A percentile compares a stretch with the other conserved stretches of the same genome.
Conservation (phyloP, 352 stramenopile species). For the Phytophthora lateralis region DNA sequence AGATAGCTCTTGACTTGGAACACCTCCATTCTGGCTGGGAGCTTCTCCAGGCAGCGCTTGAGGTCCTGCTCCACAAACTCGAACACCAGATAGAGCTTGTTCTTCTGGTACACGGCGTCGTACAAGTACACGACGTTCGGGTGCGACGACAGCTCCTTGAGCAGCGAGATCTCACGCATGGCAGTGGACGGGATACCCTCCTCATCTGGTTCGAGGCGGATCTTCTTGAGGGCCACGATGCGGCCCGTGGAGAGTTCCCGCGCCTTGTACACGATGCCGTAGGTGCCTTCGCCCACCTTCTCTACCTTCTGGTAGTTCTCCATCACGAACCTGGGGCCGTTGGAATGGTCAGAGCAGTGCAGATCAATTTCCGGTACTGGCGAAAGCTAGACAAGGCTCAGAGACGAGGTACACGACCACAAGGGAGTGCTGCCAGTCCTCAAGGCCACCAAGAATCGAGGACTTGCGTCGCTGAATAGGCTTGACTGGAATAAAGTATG, state of each 20-base stretch:
- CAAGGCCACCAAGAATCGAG: conserved; percentile 28
- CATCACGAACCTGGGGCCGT: conserved; percentile 39
- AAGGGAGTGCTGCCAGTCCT: conserved; percentile 14
- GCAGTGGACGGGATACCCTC: conserved; percentile 98
- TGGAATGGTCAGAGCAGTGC: not conserved
- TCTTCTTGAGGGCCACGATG: conserved; percentile 96
- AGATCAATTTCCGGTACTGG: not conserved
- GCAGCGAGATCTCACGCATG: conserved; percentile 97
- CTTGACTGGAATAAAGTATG: conserved; percentile 20
- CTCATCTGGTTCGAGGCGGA: conserved; percentile 91
- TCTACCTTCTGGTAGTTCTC: conserved; percentile 89
- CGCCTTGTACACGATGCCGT: conserved; percentile 97
- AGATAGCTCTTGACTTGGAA: conserved; percentile 87
- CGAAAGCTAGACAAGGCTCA: not conserved
- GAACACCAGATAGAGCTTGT: conserved; percentile 90
- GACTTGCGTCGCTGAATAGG: conserved; percentile 14
- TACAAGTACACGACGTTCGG: conserved; percentile 93
- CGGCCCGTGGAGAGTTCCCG: conserved; percentile 86
- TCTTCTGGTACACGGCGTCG: conserved; percentile 85
- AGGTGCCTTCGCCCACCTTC: conserved; percentile 94
- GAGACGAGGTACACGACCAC: not conserved
- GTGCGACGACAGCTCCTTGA: conserved; percentile 94
- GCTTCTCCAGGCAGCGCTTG: conserved; percentile 92
- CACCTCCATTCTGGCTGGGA: conserved; percentile 88
- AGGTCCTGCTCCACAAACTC: conserved; percentile 90